These are phyloP conservation scores for Calonectria hawksworthii DNA, from an alignment of 2,329 filamentous ascomycete genomes.

Conservation along the genomic window DNA sequence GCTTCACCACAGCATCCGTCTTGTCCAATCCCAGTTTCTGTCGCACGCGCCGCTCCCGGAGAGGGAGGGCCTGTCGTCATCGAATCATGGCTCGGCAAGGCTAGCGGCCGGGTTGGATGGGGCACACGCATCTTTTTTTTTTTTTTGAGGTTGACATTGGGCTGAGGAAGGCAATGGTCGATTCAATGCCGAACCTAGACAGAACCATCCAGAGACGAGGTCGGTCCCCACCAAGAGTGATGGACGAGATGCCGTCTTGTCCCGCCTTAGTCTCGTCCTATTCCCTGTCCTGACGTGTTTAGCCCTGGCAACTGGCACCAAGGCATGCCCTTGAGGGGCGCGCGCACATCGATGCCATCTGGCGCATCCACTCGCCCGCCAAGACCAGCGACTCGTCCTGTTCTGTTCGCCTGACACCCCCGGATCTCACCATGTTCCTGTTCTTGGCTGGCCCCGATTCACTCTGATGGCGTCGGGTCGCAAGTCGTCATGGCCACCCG, in stretches of 20 bases:
- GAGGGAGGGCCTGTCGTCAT: not conserved
- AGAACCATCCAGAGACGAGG: not conserved
- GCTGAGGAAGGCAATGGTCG: not conserved
- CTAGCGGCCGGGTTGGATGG: not conserved
- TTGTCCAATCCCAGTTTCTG: constrained; percentile 10
- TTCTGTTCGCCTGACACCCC: constrained; percentile 1
- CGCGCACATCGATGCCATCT: constrained; percentile 5
- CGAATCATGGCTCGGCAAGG: constrained; percentile 15
- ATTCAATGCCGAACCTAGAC: constrained; percentile 12
- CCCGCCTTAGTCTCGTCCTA: not conserved
- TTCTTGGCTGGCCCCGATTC: not conserved
- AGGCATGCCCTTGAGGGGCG: not conserved
- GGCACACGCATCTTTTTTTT: not conserved
- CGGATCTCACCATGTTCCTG: constrained; percentile 8
- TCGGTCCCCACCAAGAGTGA: constrained; percentile 4
- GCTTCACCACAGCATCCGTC: not conserved
- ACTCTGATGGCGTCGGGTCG: constrained; percentile 17
- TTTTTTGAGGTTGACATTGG: not conserved
- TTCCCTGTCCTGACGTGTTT: constrained; percentile 22
- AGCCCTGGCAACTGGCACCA: not conserved
- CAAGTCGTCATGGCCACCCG: constrained; percentile 33
- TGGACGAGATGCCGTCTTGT: constrained; percentile 11
- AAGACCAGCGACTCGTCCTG: not conserved
- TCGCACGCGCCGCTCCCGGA: not conserved
- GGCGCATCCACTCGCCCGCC: not conserved